These are phyloP conservation scores for Leccinum subtestaceum DNA, from an alignment of 768 basidiomycete species.

Conservation along the genomic window DNA sequence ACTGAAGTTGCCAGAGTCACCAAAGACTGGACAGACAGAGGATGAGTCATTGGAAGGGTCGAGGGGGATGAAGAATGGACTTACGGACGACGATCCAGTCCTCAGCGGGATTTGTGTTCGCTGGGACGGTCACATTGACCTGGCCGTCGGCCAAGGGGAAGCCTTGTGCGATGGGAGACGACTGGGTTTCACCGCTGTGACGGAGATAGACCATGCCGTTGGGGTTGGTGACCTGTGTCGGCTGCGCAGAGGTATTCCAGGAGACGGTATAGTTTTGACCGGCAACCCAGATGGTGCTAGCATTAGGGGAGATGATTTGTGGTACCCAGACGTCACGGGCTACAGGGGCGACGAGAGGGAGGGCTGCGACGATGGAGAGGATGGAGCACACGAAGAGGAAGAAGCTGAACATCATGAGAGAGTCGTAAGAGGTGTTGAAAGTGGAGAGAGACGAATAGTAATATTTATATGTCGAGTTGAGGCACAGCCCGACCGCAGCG, in stretches of 20 bases:
- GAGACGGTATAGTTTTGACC: slow-evolving; percentile 41
- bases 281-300: slow-evolving; percentile 39
- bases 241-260: slow-evolving; percentile 44
- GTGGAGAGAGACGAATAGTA: background rate
- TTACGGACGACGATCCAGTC: slow-evolving; percentile 46
- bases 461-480: background rate
- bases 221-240: slow-evolving; percentile 47
- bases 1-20: slow-evolving; percentile 53
- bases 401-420: slow-evolving; percentile 18
- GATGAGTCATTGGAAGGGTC: background rate
- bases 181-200: slow-evolving; percentile 28
- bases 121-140: slow-evolving; percentile 40
- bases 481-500: background rate
- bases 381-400: slow-evolving; percentile 19
- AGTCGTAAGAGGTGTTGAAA: slow-evolving; percentile 15
- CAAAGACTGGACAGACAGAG: slow-evolving; percentile 38
- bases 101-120: slow-evolving; percentile 32
- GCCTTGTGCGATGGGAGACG: slow-evolving; percentile 36
- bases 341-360: slow-evolving; percentile 24
- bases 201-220: slow-evolving; percentile 43
- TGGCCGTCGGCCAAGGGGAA: slow-evolving; percentile 38
- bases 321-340: slow-evolving; percentile 52
- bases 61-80: slow-evolving; percentile 15
- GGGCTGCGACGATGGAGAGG: slow-evolving; percentile 28
- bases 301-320: slow-evolving; percentile 36